Evolutionary conservation across 345 rosid genomes (phyloP), one percentile per base, ranked within the genome.

Genomic region (Aquilaria yunnanensis): DNA sequence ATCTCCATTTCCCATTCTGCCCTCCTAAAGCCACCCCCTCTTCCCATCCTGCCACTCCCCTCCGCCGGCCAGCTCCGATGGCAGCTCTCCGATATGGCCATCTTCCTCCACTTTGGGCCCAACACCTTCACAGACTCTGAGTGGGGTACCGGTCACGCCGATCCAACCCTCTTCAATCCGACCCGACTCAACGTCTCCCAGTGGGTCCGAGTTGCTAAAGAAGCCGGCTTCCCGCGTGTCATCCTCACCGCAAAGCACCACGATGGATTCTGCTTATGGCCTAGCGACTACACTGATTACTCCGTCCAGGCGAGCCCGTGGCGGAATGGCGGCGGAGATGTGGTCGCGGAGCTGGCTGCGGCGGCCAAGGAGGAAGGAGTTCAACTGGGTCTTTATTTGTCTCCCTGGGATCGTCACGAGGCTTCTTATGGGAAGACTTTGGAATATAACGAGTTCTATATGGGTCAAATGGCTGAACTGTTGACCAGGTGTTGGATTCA

Each of bases 221-320:
- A 74, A 65, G 73, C 78, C 5, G 96, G 94, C 3, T 93, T 93
- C 68, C 69, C 83, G 4, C 81, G 87, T 9, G 75, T 93, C 48
- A 80, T 89, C 54, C 87, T 93, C 64, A 93, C 97, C 0, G 89
- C 94, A 4, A 93, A 93, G 54, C 97, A 93, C 81, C 97, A 88
- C 63, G 98, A 93, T 53, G 98, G 98, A n/a, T 90, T 93, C 75
- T 93, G 96, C 57, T 75, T 93, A 68, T 93, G 97, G 98, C 96
- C 92, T 2, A 81, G 78, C 53, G 78, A 72, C 43, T 90, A 79
- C 75, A 90, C 94, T 0, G 75, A 87, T n/a, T 90, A 86, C 75
- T 83, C 90, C 14, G 94, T 90, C 47, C 81, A 67, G 79, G 76
- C 90, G 0, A 79, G 89, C 62, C 63, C 81, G 10, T 93, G 92